These are phyloP conservation scores for Globisporangium lucens DNA, from an alignment of 352 stramenopile genomes.

Conservation along the genomic window DNA sequence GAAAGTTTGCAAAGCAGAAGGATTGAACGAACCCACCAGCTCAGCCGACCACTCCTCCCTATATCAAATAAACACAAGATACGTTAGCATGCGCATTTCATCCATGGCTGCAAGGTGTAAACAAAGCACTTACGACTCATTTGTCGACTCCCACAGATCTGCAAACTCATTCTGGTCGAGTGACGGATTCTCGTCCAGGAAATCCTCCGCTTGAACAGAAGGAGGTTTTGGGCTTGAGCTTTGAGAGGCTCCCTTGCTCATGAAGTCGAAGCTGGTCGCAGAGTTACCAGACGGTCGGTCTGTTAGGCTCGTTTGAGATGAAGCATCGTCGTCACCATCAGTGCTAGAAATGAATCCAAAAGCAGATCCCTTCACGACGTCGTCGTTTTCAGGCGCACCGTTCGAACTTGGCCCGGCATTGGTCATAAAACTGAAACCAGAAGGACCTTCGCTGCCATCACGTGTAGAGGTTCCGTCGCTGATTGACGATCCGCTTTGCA, in stretches of 20 bases:
- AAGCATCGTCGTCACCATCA: constrained; percentile 39
- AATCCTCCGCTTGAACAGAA: constrained; percentile 48
- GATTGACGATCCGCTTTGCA: constrained; percentile 22
- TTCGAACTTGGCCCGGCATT: constrained; percentile 1
- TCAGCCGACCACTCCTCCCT: constrained; percentile 78
- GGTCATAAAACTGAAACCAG: constrained; percentile 53
- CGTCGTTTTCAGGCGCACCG: constrained; percentile 13
- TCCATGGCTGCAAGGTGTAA: constrained; percentile 1
- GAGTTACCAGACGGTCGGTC: constrained; percentile 44
- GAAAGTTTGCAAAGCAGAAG: constrained; percentile 49
- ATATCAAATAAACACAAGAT: constrained; percentile 15
- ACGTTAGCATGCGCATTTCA: constrained; percentile 5
- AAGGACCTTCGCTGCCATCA: constrained; percentile 21
- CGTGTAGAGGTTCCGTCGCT: constrained; percentile 23
- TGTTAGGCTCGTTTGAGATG: constrained; percentile 39
- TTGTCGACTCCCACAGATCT: constrained; percentile 76
- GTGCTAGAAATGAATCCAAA: constrained; percentile 76
- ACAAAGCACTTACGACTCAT: constrained; percentile 53
- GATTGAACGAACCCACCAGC: constrained; percentile 51
- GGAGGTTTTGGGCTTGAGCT: constrained; percentile 22
- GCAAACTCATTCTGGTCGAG: constrained; percentile 57
- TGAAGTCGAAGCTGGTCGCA: constrained; percentile 37
- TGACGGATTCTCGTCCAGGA: constrained; percentile 46
- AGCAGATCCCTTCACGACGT: constrained; percentile 35
- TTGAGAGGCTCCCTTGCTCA: constrained; percentile 22